Evolutionary conservation across 306 rosid genomes (phyloP).

Genomic region (Vicia faba): DNA sequence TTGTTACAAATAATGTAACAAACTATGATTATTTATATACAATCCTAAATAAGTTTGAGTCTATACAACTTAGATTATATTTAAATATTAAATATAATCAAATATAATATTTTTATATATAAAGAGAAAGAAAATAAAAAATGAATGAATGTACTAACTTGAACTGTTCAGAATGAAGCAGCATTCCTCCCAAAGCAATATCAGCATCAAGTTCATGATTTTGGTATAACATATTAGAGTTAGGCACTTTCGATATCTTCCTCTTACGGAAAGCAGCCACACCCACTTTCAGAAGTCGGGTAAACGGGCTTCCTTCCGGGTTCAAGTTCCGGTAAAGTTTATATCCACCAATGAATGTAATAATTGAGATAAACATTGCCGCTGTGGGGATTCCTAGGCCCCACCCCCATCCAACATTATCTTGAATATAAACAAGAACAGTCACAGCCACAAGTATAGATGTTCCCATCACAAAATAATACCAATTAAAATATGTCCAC

Average conservation of each 20-base stretch:
- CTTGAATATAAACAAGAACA: constrained; percentile 83
- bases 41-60: no score
- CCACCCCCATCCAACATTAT: constrained; percentile 89
- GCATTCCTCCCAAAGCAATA: constrained; percentile 65
- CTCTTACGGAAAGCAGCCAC: constrained; percentile 79
- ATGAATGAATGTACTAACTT: constrained; percentile 10
- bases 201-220: constrained; percentile 72
- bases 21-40: no score
- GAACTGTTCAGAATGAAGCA: constrained; percentile 63
- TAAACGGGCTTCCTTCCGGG: constrained; percentile 87
- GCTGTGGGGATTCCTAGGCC: constrained; percentile 82
- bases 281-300: constrained; percentile 69
- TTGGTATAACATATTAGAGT: constrained; percentile 49
- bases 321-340: constrained; percentile 82
- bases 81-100: no score
- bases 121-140: no score
- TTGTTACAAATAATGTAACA: no score
- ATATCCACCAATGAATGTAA: constrained; percentile 65
- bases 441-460: constrained; percentile 84
- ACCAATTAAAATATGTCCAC: constrained; percentile 92
- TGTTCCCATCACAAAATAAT: constrained; percentile 87
- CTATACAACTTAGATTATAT: no score
- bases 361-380: constrained; percentile 77
- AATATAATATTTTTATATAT: no score
- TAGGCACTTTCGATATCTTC: constrained; percentile 39